These are phyloP conservation scores for Panicum miliaceum DNA, from an alignment of 176 grass and related monocot genomes.

Conservation along the genomic window DNA sequence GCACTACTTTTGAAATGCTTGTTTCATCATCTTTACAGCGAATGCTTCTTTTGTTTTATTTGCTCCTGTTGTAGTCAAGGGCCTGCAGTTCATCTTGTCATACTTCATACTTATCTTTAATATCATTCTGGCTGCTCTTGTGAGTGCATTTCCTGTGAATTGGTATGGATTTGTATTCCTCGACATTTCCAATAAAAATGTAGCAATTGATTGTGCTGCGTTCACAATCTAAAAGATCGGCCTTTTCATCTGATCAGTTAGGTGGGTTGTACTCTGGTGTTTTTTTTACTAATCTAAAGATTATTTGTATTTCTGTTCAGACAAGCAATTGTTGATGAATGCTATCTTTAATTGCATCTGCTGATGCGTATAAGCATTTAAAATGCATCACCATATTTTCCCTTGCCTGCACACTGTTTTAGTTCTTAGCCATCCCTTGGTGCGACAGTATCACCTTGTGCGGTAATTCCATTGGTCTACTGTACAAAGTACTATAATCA, in stretches of 20 bases:
- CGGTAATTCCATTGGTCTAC: not conserved
- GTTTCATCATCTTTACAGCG: slow-evolving; percentile 1
- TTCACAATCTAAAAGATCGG: not conserved
- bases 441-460: not conserved
- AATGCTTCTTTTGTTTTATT: slow-evolving; percentile 32
- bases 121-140: not conserved
- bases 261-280: not conserved
- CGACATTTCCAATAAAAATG: not conserved
- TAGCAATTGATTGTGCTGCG: not conserved
- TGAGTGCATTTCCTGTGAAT: slow-evolving; percentile 18
- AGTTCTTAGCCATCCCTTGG: not conserved
- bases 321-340: slow-evolving; percentile 5
- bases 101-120: not conserved
- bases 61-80: not conserved
- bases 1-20: slow-evolving; percentile 28
- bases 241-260: slow-evolving; percentile 8
- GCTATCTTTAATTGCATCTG: slow-evolving; percentile 21
- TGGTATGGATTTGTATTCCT: not conserved
- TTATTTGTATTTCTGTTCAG: not conserved
- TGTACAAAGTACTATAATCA: not conserved
- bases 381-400: slow-evolving; percentile 16
- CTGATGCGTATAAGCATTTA: slow-evolving; percentile 4
- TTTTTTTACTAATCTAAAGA: not conserved
- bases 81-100: not conserved
- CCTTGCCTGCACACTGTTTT: not conserved